phyloP scores from a whole-genome alignment of 2,329 filamentous ascomycete genomes.

The Colletotrichum sp. region DNA sequence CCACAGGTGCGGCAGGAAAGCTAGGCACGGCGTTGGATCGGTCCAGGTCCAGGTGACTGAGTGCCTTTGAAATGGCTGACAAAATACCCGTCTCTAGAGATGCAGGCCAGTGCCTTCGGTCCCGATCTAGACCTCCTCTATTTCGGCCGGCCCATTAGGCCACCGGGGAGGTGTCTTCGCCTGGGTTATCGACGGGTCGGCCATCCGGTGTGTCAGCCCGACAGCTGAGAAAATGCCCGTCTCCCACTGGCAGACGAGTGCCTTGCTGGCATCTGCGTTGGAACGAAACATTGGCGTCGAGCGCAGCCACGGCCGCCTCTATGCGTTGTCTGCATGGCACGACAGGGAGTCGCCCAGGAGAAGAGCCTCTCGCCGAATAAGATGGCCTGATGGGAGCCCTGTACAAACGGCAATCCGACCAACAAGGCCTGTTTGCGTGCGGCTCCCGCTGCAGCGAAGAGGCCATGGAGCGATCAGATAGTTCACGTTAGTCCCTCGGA shows the following conservation, averaged over 20 bases:
- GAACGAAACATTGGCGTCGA: conserved; percentile 6
- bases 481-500: not conserved
- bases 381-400: not conserved
- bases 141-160: not conserved
- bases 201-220: not conserved
- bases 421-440: not conserved
- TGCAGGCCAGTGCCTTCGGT: not conserved
- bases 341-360: not conserved
- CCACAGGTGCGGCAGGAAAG: not conserved
- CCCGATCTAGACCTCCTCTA: not conserved
- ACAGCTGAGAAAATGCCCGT: not conserved
- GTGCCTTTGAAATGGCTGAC: not conserved
- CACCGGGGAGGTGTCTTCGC: not conserved
- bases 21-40: not conserved
- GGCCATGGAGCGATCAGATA: not conserved
- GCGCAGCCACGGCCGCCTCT: not conserved
- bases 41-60: not conserved
- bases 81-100: not conserved
- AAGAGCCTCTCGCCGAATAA: not conserved
- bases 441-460: not conserved
- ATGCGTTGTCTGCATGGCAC: conserved; percentile 9
- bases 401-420: not conserved
- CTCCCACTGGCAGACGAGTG: not conserved
- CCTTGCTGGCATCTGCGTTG: not conserved
- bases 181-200: not conserved